A percentile compares a stretch with the other conserved stretches of the same genome.
Conservation (phyloP, 768 basidiomycete genomes). For the Phaeotremella skinneri region DNA sequence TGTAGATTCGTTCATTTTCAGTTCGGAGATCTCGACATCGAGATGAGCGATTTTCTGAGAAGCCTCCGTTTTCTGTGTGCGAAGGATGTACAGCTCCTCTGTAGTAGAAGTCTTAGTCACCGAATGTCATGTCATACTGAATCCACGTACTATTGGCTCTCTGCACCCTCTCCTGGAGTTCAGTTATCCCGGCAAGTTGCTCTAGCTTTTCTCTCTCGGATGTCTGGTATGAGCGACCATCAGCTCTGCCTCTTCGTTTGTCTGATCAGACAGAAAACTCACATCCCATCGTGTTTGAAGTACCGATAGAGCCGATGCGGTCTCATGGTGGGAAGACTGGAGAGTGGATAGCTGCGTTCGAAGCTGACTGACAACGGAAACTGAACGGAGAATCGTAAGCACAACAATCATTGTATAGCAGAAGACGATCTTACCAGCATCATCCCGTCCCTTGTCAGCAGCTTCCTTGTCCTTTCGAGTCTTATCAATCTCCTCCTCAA, state of each 20-base stretch:
- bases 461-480: conserved; percentile 68
- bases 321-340: conserved; percentile 44
- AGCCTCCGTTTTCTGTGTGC: conserved; percentile 28
- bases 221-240: conserved; percentile 54
- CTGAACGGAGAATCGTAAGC: conserved; percentile 9
- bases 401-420: conserved; percentile 53
- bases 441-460: conserved; percentile 52
- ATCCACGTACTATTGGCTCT: conserved; percentile 67
- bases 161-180: conserved; percentile 70
- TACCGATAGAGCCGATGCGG: conserved; percentile 59
- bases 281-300: conserved; percentile 64
- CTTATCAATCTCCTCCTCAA: conserved; percentile 58
- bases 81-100: conserved; percentile 34
- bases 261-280: conserved; percentile 60
- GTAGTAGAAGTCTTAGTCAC: background rate
- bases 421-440: conserved; percentile 56
- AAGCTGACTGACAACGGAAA: conserved; percentile 32
- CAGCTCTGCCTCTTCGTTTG: background rate
- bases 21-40: conserved; percentile 41
- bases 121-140: background rate
- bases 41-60: conserved; percentile 61
- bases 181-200: conserved; percentile 75
- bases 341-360: conserved; percentile 34
- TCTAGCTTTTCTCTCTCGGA: conserved; percentile 88
- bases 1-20: conserved; percentile 62